Evolutionary conservation across 441 rosid genomes (phyloP).

Genomic region (Melastoma candidum): DNA sequence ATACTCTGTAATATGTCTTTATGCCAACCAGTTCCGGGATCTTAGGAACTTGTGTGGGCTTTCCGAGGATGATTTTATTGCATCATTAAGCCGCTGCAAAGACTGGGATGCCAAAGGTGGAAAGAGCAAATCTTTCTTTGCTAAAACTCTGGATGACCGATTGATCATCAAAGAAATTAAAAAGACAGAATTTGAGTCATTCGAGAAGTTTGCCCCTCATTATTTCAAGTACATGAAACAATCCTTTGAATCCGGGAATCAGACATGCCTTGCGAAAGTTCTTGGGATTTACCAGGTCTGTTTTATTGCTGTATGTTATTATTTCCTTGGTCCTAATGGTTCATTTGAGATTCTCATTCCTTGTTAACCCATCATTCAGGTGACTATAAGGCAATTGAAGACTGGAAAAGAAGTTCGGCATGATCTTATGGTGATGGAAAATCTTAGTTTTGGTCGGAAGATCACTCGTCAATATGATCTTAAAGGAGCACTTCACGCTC

Average conservation of each 20-base stretch:
- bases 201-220: slow-evolving; percentile 69
- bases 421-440: slow-evolving; percentile 98
- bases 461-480: slow-evolving; percentile 87
- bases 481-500: slow-evolving; percentile 86
- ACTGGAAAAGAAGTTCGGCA: slow-evolving; percentile 70
- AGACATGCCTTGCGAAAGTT: slow-evolving; percentile 95
- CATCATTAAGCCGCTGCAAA: slow-evolving; percentile 82
- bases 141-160: slow-evolving; percentile 83
- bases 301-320: not conserved
- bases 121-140: slow-evolving; percentile 80
- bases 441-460: slow-evolving; percentile 67
- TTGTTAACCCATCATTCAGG: slow-evolving; percentile 35
- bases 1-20: slow-evolving; percentile 69
- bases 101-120: slow-evolving; percentile 99
- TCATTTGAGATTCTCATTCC: slow-evolving; percentile 1
- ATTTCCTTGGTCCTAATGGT: not conserved
- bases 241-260: slow-evolving; percentile 67
- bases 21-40: slow-evolving; percentile 66
- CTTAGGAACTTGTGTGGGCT: slow-evolving; percentile 59
- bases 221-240: slow-evolving; percentile 80
- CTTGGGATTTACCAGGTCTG: slow-evolving; percentile 93
- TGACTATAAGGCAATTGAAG: slow-evolving; percentile 60
- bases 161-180: slow-evolving; percentile 91
- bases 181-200: slow-evolving; percentile 88
- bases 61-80: slow-evolving; percentile 75